Percentiles rank a stretch among this genome's conserved stretches.
Evolutionary conservation across 345 rosid species (phyloP).

Genomic region (Populus simonii): DNA sequence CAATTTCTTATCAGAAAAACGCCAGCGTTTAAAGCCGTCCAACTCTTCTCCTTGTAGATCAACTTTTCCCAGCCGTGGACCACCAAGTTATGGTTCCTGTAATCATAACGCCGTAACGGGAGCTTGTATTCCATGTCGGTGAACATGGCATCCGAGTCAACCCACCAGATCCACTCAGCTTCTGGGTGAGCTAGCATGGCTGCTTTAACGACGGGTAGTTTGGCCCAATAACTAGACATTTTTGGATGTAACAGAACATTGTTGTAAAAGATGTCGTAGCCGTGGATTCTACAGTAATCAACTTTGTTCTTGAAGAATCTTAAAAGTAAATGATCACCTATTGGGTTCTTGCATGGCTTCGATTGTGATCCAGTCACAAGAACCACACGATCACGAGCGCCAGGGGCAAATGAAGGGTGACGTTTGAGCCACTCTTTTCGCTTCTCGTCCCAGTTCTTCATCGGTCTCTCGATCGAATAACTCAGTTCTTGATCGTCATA

Average conservation of each 20-base stretch:
- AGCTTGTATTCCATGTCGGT: conserved; percentile 91
- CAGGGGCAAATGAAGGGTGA: conserved; percentile 70
- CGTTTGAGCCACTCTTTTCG: conserved; percentile 58
- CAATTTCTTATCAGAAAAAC: conserved; percentile 80
- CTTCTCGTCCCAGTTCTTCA: conserved; percentile 83
- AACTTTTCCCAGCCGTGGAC: conserved; percentile 79
- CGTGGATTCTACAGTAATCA: conserved; percentile 84
- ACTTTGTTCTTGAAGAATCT: conserved; percentile 88
- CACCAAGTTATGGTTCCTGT: conserved; percentile 60
- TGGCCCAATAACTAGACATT: conserved; percentile 81
- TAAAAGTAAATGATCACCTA: conserved; percentile 75
- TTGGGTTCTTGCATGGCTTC: conserved; percentile 73
- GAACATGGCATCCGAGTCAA: conserved; percentile 87
- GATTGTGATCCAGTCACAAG: conserved; percentile 86
- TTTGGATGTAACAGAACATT: conserved; percentile 71
- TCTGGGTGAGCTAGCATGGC: conserved; percentile 97
- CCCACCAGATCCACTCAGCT: conserved; percentile 99
- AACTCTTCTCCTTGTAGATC: conserved; percentile 58
- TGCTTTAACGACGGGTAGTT: conserved; percentile 66
- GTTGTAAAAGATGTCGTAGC: conserved; percentile 78
- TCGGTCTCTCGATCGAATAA: conserved; percentile 53
- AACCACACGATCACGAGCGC: conserved; percentile 55
- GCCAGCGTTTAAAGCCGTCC: conserved; percentile 92
- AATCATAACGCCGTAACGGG: conserved; percentile 56
- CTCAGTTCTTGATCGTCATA: conserved; percentile 78